Base-by-base conservation (phyloP, 1,139 yeast species). In the Scheffersomyces lignicola region DNA sequence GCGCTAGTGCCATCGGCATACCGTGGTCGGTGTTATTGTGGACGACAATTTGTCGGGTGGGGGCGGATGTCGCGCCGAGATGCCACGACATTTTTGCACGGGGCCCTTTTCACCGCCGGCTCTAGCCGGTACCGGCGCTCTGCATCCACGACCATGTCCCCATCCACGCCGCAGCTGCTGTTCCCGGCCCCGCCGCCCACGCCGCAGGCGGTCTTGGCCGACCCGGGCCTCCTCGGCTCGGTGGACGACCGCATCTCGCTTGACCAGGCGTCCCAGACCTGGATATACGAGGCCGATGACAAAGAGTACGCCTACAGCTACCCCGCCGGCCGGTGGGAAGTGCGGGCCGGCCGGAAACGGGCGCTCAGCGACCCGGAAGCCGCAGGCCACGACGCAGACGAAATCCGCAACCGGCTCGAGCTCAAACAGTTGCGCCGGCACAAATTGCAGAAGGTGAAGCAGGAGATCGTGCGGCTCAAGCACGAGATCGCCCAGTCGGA, bases 381-480 rank as follows among this genome's bases (percentile, higher is more conserved):
- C 13, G 10, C 55, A 28, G 58, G 50, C 29, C 48, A 48, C 3
- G 45, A 45, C 7, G 40, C 42, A 7, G 57, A 56, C 28, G 69
- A 63, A 41, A 58, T 54, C 28, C 55, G 49, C 10, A 66, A 65
- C 35, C 62, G 54, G 36, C 45, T 43, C 27, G 59, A 55, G 23
- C 49, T 67, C 33, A 60, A 56, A 36, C 48, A 48, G 31, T 37
- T 58, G 23, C 61, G 62, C 44, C 60, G 53, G 38, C 60, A 61
- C 37, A 54, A 60, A 32, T 42, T 64, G 26, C 44, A 49, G 15
- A 53, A 60, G 24, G 37, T 65, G 29, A 61, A 57, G 41, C 53
- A 54, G 17, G 59, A 59, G 29, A 51, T 60, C n/a, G 44, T 53
- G 13, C 38, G 49, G 23, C 43, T 51, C 25, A 58, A 58, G 39